Base-by-base conservation (phyloP, 306 rosid genomes). In the Mimosa pudica region DNA sequence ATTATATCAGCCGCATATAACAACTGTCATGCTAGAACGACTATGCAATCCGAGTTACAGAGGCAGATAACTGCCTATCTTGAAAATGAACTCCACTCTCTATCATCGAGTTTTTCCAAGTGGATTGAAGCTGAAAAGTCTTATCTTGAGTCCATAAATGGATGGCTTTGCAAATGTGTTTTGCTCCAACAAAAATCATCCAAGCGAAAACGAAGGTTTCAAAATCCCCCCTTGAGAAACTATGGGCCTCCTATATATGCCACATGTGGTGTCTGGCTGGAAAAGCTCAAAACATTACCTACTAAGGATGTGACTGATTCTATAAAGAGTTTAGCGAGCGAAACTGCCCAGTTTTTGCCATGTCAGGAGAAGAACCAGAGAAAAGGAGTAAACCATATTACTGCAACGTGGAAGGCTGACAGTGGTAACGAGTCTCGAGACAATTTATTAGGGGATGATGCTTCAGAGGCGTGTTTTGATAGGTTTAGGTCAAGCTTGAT, bases 111-210 rank as follows among this genome's bases (percentile, higher is more conserved):
- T 87, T 92, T 94, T 47, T 63, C 55, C 13, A 92, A 89, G 85
- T 94, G 98, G 97, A 86, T 91, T 71, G 84, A 75, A 55, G 97
- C 98, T 66, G 95, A 94, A 70, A 87, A 82, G 85, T 84, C 76
- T 46, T 94, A 94, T 79, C 80, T 94, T 47, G 85, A 77, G 67
- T 88, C 90, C 63, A 86, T 94, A 83, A 71, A 84, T 62, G 91
- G 87, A 44, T 94, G 97, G 98, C 95, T 94, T 45, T 6, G 70
- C 67, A 92, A 89, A 90, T 92, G 98, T 54, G 94, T 90, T 55
- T 52, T 82, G 46, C 76, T 84, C 45, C 73, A 83, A 47, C 92
- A 86, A 68, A 88, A 85, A 62, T 14, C 87, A 73, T 33, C 82
- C 79, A 94, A 77, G 87, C 86, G 89, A 83, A 92, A 83, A 79